Base-by-base conservation (phyloP, 257 asterid genomes). In the Cynanchum wilfordii region DNA sequence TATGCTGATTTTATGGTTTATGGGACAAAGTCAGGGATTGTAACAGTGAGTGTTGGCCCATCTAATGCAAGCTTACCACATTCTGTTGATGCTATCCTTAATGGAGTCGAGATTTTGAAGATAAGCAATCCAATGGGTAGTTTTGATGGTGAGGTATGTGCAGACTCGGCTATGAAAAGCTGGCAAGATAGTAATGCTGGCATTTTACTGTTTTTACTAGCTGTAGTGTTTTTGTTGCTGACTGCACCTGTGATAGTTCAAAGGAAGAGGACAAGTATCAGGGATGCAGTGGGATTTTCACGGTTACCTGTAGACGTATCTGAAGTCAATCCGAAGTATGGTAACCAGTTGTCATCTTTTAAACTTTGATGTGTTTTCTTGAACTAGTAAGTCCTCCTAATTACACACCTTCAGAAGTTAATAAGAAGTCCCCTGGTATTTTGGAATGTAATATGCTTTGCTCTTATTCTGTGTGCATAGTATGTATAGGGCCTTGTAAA, bases 81-180 rank as follows among this genome's bases (percentile, higher is more conserved):
- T 65, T 89, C 90, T 51, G 92, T 89, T 54, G 97, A 86, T 82
- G 96, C 88, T 64, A 87, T 89, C 60, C 89, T 95, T 57, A 95
- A 95, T 51, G 99, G 99, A 77, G 76, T 95, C 69, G 99, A 91
- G 88, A 77, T 95, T 59, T 86, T 90, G 82, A 91, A 89, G 89
- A 55, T 95, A 75, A 92, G 85, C 79, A 95, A 90, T 69, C 74
- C 89, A 0, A 79, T 87, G 87, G 88, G 96, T 7, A 90, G 99
- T 82, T 87, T 95, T 56, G 85, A 76, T 51, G 96, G 96, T 9
- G 85, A 83, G 60, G 78, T 88, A 20, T 91, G 94, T 52, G 86
- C 79, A 1, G 88, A 79, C 70, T 85, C 67, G 17, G 80, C 80
- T 38, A 80, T 87, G 91, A 87, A 80, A 80, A 83, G 81, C 68